Percentiles rank a stretch among this genome's conserved stretches.
Evolutionary conservation across 805 yeast species (phyloP).

Genomic region (Suhomyces prunicola): DNA sequence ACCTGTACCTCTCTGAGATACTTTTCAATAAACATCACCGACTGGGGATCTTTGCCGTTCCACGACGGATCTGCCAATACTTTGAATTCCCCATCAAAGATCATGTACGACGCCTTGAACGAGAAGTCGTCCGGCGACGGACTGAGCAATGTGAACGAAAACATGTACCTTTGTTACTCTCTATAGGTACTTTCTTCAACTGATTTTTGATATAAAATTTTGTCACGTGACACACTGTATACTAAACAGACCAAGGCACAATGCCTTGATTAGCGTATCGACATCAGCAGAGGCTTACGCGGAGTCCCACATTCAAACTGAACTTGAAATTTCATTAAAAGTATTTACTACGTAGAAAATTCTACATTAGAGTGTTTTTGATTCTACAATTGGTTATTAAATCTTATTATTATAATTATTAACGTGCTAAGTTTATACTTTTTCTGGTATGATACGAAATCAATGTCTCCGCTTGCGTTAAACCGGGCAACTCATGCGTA

Average conservation of each 20-base stretch:
- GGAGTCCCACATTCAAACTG: no score
- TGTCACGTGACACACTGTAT: not conserved
- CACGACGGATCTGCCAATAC: slow-evolving; percentile 74
- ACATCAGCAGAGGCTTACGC: no score
- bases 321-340: no score
- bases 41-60: slow-evolving; percentile 49
- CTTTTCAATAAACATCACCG: slow-evolving; percentile 32
- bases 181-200: not conserved
- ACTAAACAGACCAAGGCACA: no score
- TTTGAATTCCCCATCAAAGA: slow-evolving; percentile 53
- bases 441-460: slow-evolving; percentile 42
- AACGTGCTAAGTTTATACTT: slow-evolving; percentile 29
- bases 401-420: not conserved
- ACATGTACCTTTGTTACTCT: slow-evolving; percentile 20
- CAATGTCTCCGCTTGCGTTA: slow-evolving; percentile 48
- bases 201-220: not conserved
- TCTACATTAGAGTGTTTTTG: not conserved
- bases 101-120: slow-evolving; percentile 48
- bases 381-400: not conserved
- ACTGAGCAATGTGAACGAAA: slow-evolving; percentile 33
- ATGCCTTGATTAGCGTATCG: no score
- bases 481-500: slow-evolving; percentile 48
- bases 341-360: no score
- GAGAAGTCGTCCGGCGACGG: slow-evolving; percentile 26
- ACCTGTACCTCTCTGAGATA: slow-evolving; percentile 51